Percentiles rank a stretch among this genome's conserved stretches.
phyloP scores from a whole-genome alignment of 176 grass and related monocot species.

The Secale cereale region DNA sequence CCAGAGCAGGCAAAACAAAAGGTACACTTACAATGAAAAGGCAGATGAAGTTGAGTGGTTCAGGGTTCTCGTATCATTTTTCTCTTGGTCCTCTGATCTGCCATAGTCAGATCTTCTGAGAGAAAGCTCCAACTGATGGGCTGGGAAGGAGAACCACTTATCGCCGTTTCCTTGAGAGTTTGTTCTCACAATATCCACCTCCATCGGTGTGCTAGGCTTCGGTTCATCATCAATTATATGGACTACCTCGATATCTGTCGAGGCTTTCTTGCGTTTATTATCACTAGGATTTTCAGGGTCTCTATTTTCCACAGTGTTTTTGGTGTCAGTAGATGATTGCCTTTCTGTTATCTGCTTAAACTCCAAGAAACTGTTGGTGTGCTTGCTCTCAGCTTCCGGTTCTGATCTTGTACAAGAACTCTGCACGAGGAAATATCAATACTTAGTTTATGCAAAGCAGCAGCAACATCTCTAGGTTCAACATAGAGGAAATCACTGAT shows the following conservation, averaged over 20 bases:
- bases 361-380: constrained; percentile 41
- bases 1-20: neutral
- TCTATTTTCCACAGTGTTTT: neutral
- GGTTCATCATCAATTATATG: constrained; percentile 41
- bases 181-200: constrained; percentile 24
- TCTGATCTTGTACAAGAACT: constrained; percentile 97
- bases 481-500: neutral
- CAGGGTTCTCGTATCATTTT: constrained; percentile 60
- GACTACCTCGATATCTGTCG: constrained; percentile 37
- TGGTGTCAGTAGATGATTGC: constrained; percentile 2
- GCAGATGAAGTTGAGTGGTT: constrained; percentile 93
- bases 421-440: constrained; percentile 40
- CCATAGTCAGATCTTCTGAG: constrained; percentile 75
- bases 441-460: constrained; percentile 26
- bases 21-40: constrained; percentile 74
- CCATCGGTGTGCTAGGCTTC: neutral
- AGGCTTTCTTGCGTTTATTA: constrained; percentile 29
- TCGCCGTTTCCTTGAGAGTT: constrained; percentile 23
- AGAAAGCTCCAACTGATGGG: constrained; percentile 71
- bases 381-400: constrained; percentile 78
- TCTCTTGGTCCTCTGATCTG: constrained; percentile 47
- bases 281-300: constrained; percentile 8
- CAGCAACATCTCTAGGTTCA: constrained; percentile 17
- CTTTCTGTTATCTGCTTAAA: constrained; percentile 28
- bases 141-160: constrained; percentile 31